phyloP scores from a whole-genome alignment of 306 rosid genomes.

The Cicer cuneatum region DNA sequence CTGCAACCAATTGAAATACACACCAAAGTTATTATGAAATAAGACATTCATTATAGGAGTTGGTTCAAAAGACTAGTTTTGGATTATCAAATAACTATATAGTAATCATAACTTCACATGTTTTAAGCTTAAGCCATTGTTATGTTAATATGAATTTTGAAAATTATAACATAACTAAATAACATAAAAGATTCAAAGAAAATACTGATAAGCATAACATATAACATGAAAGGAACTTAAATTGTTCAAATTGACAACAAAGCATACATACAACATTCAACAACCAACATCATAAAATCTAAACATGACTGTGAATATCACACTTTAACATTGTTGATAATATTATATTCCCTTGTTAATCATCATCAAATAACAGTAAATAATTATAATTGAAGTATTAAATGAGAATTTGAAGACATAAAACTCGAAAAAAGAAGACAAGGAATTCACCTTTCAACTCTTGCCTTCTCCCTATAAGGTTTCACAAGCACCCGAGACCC shows the following conservation, averaged over 20 bases:
- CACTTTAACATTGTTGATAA: neutral
- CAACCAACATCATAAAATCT: neutral
- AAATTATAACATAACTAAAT: neutral
- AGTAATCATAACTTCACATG: neutral
- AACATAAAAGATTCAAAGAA: neutral
- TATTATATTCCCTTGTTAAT: too few species aligned
- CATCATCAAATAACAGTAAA: too few species aligned
- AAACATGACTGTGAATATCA: neutral
- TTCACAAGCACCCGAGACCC: constrained; percentile 91
- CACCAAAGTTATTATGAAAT: neutral
- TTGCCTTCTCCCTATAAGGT: constrained; percentile 79
- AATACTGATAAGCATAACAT: neutral
- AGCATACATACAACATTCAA: neutral
- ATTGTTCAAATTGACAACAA: neutral
- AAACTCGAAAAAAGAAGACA: neutral
- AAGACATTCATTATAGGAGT: neutral
- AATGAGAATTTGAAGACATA: neutral
- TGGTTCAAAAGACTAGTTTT: neutral
- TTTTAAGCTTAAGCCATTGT: neutral
- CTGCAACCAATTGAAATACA: constrained; percentile 50
- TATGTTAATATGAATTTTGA: neutral
- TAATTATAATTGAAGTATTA: neutral
- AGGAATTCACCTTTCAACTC: constrained; percentile 65
- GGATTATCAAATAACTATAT: neutral
- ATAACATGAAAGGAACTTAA: neutral